Percentiles rank a stretch among this genome's conserved stretches.
These are phyloP conservation scores for Penicillium cosmopolitanum DNA, from an alignment of 495 filamentous ascomycete species.

Conservation along the genomic window DNA sequence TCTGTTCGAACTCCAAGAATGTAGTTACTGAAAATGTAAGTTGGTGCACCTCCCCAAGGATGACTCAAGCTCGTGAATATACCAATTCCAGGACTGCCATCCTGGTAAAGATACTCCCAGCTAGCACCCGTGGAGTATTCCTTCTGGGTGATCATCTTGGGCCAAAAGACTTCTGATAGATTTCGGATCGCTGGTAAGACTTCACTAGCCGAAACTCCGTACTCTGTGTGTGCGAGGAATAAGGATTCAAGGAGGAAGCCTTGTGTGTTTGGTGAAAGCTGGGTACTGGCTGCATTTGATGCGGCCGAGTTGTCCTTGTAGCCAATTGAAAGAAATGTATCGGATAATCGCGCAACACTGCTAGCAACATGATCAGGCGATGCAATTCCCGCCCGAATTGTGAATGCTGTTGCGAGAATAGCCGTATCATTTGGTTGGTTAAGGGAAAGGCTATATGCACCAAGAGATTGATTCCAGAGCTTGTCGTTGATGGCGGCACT, in stretches of 20 bases:
- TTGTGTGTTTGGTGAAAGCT: conserved; percentile 23
- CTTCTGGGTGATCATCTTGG: conserved; percentile 35
- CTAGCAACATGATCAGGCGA: conserved; percentile 21
- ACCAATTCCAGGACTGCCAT: conserved; percentile 37
- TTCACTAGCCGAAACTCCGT: neutral
- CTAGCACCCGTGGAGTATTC: conserved; percentile 35
- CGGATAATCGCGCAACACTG: conserved; percentile 1
- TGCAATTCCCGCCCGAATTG: conserved; percentile 32
- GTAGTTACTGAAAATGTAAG: conserved; percentile 36
- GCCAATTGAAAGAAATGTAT: conserved; percentile 13
- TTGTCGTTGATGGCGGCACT: conserved; percentile 26
- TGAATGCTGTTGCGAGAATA: conserved; percentile 29
- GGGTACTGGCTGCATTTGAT: neutral
- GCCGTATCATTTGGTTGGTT: conserved; percentile 19
- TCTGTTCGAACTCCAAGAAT: conserved; percentile 20
- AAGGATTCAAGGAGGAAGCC: conserved; percentile 22
- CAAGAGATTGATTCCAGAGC: conserved; percentile 31
- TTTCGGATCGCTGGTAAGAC: neutral
- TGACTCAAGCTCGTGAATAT: conserved; percentile 39
- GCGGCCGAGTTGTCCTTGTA: conserved; percentile 19
- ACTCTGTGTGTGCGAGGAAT: conserved; percentile 8
- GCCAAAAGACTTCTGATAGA: conserved; percentile 36
- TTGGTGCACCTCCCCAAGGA: conserved; percentile 45
- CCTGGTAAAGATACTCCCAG: conserved; percentile 42
- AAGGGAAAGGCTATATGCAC: conserved; percentile 27